Conservation (phyloP, 345 rosid genomes). For the Linum usitatissimum region DNA sequence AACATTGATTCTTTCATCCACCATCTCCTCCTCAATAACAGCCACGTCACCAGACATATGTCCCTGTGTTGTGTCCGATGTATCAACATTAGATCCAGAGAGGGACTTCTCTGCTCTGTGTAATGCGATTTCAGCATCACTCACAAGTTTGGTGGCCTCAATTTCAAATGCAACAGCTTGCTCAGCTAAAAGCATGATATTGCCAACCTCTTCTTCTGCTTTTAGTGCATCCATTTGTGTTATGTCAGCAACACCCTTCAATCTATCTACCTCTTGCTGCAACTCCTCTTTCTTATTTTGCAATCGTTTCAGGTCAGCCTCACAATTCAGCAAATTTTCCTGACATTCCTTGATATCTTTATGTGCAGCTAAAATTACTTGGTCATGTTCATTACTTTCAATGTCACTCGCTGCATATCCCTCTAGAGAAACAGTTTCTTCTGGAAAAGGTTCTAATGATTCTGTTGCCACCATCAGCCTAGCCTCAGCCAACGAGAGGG, state of each 20-base stretch:
- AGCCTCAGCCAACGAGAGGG: constrained; percentile 77
- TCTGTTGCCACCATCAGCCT: constrained; percentile 59
- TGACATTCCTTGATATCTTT: constrained; percentile 56
- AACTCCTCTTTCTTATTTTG: constrained; percentile 54
- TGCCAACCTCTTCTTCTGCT: constrained; percentile 87
- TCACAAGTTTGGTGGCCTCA: constrained; percentile 58
- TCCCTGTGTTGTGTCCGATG: constrained; percentile 34
- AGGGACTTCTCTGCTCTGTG: constrained; percentile 56
- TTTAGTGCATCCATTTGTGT: constrained; percentile 59
- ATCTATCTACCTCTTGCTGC: constrained; percentile 61
- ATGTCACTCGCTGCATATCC: constrained; percentile 24
- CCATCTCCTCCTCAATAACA: constrained; percentile 31
- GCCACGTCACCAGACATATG: constrained; percentile 36
- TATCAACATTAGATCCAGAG: constrained; percentile 34
- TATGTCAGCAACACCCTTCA: constrained; percentile 61
- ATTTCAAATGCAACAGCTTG: constrained; percentile 91
- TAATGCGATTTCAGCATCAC: constrained; percentile 77
- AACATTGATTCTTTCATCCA: constrained; percentile 18
- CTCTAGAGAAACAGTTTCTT: constrained; percentile 23
- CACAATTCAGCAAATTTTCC: constrained; percentile 37
- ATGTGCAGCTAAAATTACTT: constrained; percentile 39
- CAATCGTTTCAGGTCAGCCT: constrained; percentile 43
- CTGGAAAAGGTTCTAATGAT: constrained; percentile 35
- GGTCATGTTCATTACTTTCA: constrained; percentile 28
- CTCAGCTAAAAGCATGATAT: constrained; percentile 88